Base-by-base conservation (phyloP, 2,329 filamentous ascomycete genomes). In the Penicillium sp. region DNA sequence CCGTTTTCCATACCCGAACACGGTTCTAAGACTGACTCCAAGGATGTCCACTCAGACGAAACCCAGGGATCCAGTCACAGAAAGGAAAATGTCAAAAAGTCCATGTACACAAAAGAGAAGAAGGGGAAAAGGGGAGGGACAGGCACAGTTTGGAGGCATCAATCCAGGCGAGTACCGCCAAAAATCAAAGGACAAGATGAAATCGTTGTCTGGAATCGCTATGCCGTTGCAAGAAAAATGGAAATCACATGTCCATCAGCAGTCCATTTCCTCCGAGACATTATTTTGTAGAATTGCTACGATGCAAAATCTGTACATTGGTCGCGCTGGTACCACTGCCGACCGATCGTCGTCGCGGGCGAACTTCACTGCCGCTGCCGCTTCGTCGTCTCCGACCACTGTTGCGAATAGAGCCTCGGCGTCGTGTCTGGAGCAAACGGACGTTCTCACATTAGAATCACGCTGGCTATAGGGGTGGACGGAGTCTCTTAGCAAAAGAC, bases 371-470 rank as follows among this genome's bases (percentile, higher is more conserved):
- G 58, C 71, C 72, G 64, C 72, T 75, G 57, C 72, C 71, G 66
- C 71, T 73, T 60, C 73, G 68, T 67, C 71, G 71, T 59, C 73
- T 71, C 57, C 74, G 71, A 64, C 52, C 52, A 44, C 65, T 61
- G 60, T 68, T 69, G 64, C 75, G 72, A 66, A 73, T 61, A 49
- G 73, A 74, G 60, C 71, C 73, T 65, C 72, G 73, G 65, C 73
- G 75, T 67, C 73, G 75, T 74, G 72, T 77, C 76, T 79, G 76
- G 68, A 76, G 65, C 70, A 71, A 65, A 74, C 67, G 69, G 71
- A 75, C 67, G 71, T 71, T 69, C 64, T 63, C 72, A 71, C 68
- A 71, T 78, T 76, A 78, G 76, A 78, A 77, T 75, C 71, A 76
- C 67, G 68, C 70, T 72, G 70, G 72, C 75, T 77, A 69, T 68